A percentile compares a stretch with the other conserved stretches of the same genome.
Conservation (phyloP, 2,329 filamentous ascomycete genomes). For the Pseudovirgaria hyperparasitica region DNA sequence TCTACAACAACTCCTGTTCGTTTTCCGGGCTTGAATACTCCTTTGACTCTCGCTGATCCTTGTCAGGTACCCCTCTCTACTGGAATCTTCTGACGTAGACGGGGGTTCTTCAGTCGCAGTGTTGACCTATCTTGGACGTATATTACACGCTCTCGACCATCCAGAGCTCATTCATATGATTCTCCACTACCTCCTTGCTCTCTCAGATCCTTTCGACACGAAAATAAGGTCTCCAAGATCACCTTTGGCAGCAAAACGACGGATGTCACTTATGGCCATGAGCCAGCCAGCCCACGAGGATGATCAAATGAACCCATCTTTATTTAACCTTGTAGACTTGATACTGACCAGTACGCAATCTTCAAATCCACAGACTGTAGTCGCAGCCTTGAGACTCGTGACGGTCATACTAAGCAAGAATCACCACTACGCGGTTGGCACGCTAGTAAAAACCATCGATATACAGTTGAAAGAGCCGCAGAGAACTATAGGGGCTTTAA, state of each 20-base stretch:
- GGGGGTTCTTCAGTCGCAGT: constrained; percentile 95
- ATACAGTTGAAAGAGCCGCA: constrained; percentile 40
- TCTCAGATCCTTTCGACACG: constrained; percentile 44
- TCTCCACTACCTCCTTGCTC: constrained; percentile 77
- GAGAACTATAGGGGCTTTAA: constrained; percentile 61
- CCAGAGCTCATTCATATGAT: constrained; percentile 91
- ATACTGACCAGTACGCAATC: constrained; percentile 77
- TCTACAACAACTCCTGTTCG: constrained; percentile 80
- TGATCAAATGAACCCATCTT: constrained; percentile 64
- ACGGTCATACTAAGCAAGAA: constrained; percentile 79
- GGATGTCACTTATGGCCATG: constrained; percentile 80
- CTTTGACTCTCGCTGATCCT: constrained; percentile 3
- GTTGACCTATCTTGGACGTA: constrained; percentile 79
- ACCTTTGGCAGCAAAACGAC: constrained; percentile 59
- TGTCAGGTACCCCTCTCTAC: constrained; percentile 74
- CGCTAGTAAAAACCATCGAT: constrained; percentile 56
- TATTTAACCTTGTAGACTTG: constrained; percentile 90
- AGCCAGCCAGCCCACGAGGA: constrained; percentile 65
- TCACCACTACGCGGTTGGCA: constrained; percentile 71
- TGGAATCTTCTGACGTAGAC: constrained; percentile 94
- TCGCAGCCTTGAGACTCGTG: constrained; percentile 76
- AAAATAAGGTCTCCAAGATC: constrained; percentile 24
- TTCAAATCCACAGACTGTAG: constrained; percentile 74
- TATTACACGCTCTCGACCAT: constrained; percentile 83
- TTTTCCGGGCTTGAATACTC: too few species aligned